Evolutionary conservation across 768 basidiomycete genomes (phyloP).

Genomic region (Trametes coccinea): DNA sequence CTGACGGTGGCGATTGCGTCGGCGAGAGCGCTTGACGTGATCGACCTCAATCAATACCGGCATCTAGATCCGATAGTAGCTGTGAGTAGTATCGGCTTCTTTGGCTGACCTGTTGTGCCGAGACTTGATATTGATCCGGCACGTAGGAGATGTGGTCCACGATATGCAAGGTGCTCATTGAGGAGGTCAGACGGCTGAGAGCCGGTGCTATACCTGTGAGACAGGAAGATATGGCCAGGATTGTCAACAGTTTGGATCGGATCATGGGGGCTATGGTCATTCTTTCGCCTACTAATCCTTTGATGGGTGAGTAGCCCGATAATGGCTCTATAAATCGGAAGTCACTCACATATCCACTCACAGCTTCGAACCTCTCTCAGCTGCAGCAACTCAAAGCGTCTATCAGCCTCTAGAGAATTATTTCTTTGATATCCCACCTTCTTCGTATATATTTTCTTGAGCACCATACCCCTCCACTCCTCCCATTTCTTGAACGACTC

Average conservation of each 20-base stretch:
- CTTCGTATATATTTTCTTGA: no score
- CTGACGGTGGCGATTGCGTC: constrained; percentile 25
- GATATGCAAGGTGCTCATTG: constrained; percentile 24
- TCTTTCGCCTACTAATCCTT: constrained; percentile 19
- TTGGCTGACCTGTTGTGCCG: not conserved
- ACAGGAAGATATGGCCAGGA: constrained; percentile 15
- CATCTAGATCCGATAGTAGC: constrained; percentile 31
- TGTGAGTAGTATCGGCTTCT: constrained; percentile 22
- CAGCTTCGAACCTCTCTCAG: constrained; percentile 7
- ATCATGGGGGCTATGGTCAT: constrained; percentile 24
- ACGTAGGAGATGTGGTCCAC: constrained; percentile 25
- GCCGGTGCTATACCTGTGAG: not conserved
- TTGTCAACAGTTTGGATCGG: constrained; percentile 21
- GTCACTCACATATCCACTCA: not conserved
- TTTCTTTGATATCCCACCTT: no score
- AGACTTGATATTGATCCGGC: not conserved
- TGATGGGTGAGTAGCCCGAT: constrained; percentile 28
- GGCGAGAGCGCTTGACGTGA: constrained; percentile 18
- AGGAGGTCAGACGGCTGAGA: constrained; percentile 22
- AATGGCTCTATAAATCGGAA: no score
- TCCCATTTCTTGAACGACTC: no score
- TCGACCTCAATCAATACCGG: constrained; percentile 15
- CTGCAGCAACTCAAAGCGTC: constrained; percentile 1
- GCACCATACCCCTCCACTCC: no score
- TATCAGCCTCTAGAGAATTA: no score